Conservation (phyloP, 2,329 filamentous ascomycete genomes). For the Hypoxylon sp. region DNA sequence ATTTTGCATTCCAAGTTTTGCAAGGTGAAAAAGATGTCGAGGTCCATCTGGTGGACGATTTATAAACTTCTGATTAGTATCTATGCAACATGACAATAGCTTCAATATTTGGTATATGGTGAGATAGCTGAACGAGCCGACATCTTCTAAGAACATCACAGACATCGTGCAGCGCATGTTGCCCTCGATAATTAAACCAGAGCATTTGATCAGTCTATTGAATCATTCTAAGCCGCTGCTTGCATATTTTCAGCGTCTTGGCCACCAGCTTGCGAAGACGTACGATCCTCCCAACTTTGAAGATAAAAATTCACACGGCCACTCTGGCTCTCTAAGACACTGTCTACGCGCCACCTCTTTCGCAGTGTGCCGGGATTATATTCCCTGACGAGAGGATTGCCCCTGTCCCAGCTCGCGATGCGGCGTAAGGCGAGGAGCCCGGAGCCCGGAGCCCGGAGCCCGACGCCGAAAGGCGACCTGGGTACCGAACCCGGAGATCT, state of each 20-base stretch:
- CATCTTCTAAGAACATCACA: not conserved
- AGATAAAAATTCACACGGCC: not conserved
- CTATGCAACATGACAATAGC: not conserved
- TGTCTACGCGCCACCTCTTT: not conserved
- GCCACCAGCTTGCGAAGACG: not conserved
- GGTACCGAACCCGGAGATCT: no score
- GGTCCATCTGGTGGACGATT: no score
- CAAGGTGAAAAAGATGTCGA: no score
- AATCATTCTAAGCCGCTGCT: not conserved
- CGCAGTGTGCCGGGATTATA: not conserved
- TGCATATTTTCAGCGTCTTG: not conserved
- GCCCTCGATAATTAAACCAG: not conserved
- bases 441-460: slow-evolving; percentile 13
- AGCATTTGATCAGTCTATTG: not conserved
- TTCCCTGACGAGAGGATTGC: not conserved
- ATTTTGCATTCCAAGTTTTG: no score
- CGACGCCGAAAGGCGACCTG: slow-evolving; percentile 1
- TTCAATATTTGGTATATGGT: not conserved
- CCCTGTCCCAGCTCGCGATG: slow-evolving; percentile 10
- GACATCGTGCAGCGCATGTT: not conserved
- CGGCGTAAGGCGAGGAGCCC: slow-evolving; percentile 22
- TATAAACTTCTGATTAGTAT: not conserved
- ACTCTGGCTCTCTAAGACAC: not conserved
- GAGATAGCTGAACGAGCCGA: not conserved
- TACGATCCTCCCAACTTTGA: not conserved